Evolutionary conservation across 805 yeast genomes (phyloP).

Genomic region (Vanderwaltozyma verrucispora): DNA sequence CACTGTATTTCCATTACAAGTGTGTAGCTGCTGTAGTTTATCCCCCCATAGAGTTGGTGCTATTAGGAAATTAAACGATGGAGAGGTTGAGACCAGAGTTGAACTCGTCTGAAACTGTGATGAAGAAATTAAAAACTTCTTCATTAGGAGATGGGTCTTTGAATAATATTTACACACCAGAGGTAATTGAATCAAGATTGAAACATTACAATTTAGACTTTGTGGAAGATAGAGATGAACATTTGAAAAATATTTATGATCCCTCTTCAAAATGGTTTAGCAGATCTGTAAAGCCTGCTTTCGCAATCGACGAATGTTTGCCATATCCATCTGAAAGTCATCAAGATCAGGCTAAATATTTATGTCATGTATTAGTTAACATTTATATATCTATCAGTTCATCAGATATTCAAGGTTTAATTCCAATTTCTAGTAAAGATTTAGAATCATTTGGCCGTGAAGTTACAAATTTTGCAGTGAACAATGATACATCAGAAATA

Average conservation of each 20-base stretch:
- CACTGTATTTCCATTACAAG: too few relatives aligned
- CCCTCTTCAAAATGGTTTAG: constrained; percentile 33
- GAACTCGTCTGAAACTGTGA: too few relatives aligned
- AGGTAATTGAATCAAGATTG: constrained; percentile 23
- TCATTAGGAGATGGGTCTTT: too few relatives aligned
- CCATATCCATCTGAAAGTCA: constrained; percentile 71
- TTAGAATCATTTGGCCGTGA: constrained; percentile 37
- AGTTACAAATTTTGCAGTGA: constrained; percentile 39
- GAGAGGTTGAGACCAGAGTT: too few relatives aligned
- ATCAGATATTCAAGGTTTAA: constrained; percentile 60
- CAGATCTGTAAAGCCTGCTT: constrained; percentile 26
- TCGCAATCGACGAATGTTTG: constrained; percentile 32
- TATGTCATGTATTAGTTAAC: constrained; percentile 72
- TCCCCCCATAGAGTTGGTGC: too few relatives aligned
- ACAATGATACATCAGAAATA: too few relatives aligned
- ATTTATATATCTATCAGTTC: constrained; percentile 68
- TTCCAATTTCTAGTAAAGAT: constrained; percentile 59
- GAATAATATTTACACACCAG: constrained; percentile 18
- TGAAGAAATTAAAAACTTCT: too few relatives aligned
- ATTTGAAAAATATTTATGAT: constrained; percentile 22
- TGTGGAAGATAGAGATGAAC: constrained; percentile 33
- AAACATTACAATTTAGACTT: constrained; percentile 41
- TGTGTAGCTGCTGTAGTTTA: too few relatives aligned
- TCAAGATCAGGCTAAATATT: constrained; percentile 57
- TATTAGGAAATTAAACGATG: too few relatives aligned